Conservation (phyloP, 73 alveolate species). For the Blepharisma stoltei region DNA sequence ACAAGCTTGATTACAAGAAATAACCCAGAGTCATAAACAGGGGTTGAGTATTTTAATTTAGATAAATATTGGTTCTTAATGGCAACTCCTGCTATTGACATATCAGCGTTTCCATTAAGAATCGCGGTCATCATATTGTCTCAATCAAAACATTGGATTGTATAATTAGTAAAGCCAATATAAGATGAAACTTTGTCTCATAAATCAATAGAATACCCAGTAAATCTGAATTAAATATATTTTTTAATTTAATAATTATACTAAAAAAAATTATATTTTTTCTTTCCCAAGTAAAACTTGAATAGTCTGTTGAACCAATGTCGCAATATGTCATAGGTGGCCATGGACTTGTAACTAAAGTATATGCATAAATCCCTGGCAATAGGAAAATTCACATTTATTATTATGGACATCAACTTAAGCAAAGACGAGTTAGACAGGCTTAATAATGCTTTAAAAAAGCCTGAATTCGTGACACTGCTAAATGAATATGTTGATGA, state of each 20-base stretch:
- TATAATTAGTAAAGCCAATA: background rate
- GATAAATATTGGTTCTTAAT: background rate
- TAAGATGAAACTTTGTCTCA: background rate
- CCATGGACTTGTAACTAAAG: slow-evolving; percentile 20
- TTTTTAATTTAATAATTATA: no score
- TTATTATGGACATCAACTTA: slow-evolving; percentile 45
- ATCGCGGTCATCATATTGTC: background rate
- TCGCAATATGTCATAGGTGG: slow-evolving; percentile 7
- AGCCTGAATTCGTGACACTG: slow-evolving; percentile 84
- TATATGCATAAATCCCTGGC: no score
- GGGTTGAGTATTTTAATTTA: background rate
- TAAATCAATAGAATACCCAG: slow-evolving; percentile 10
- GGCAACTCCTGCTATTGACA: background rate
- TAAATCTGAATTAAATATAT: no score
- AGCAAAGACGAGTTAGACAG: slow-evolving; percentile 61
- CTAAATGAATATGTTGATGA: slow-evolving; percentile 93
- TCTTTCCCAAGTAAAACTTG: no score
- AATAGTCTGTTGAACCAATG: background rate
- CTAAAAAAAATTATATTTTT: no score
- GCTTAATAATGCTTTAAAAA: slow-evolving; percentile 86
- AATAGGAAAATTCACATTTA: no score
- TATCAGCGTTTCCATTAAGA: background rate
- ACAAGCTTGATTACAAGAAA: background rate
- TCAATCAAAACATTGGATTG: background rate
- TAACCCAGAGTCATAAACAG: slow-evolving; percentile 14